Conservation (phyloP, 2,329 filamentous ascomycete species). For the Penicillium italicum region DNA sequence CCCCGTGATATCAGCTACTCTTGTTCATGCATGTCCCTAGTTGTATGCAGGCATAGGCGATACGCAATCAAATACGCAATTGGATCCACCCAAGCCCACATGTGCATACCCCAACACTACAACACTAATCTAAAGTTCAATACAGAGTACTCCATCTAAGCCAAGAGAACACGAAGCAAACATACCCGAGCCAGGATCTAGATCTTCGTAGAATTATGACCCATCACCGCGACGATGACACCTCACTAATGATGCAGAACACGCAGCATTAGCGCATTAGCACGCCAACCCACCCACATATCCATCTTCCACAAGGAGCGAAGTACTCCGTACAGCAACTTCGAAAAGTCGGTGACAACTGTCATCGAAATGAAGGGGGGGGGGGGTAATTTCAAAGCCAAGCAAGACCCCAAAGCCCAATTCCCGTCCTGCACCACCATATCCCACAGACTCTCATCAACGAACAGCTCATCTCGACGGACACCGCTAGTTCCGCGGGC, state of each 20-base stretch:
- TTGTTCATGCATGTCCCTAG: too few species aligned
- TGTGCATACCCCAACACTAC: background rate
- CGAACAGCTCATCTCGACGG: background rate
- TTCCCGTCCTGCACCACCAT: background rate
- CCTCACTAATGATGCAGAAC: background rate
- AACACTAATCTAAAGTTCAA: background rate
- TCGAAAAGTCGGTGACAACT: conserved; percentile 1
- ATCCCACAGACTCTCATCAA: background rate
- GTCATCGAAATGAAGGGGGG: background rate
- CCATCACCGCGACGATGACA: background rate
- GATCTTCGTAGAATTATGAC: conserved; percentile 1
- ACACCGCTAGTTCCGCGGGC: background rate
- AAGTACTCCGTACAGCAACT: background rate
- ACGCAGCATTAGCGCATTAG: background rate
- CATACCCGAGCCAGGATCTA: background rate
- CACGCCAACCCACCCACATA: background rate
- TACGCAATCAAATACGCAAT: too few species aligned
- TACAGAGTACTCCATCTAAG: background rate
- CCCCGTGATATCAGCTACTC: too few species aligned
- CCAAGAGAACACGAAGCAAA: background rate
- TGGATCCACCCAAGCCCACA: too few species aligned
- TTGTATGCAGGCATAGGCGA: too few species aligned
- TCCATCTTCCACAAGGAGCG: background rate
- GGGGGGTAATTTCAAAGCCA: background rate
- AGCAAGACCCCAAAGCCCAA: background rate